A percentile compares a stretch with the other conserved stretches of the same genome.
phyloP scores from a whole-genome alignment of 2,329 filamentous ascomycete species.

The Acephala macrosclerotiorum region DNA sequence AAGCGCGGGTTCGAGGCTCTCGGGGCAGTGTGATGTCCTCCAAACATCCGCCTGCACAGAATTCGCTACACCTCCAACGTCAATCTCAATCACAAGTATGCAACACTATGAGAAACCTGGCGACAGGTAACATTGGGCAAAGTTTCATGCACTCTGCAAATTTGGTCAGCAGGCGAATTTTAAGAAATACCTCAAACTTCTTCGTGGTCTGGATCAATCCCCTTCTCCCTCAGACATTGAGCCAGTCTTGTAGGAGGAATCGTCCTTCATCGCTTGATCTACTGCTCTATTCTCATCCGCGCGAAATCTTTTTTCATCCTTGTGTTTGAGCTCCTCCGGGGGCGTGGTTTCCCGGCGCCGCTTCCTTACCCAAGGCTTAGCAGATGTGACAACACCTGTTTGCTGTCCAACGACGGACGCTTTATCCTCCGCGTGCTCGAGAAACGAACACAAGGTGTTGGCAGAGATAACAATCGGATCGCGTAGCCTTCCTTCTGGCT shows the following conservation, averaged over 20 bases:
- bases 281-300: slow-evolving; percentile 28
- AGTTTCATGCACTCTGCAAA: too few species aligned
- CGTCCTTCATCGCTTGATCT: neutral
- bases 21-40: too few species aligned
- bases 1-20: too few species aligned
- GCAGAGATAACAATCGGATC: slow-evolving; percentile 25
- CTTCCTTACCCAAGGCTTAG: slow-evolving; percentile 30
- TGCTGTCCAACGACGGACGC: slow-evolving; percentile 23
- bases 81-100: too few species aligned
- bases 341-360: slow-evolving; percentile 28
- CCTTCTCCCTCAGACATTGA: slow-evolving; percentile 18
- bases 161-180: too few species aligned
- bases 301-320: slow-evolving; percentile 29
- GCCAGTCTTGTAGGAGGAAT: neutral
- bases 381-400: slow-evolving; percentile 23
- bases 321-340: slow-evolving; percentile 29
- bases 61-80: too few species aligned
- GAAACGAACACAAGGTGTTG: slow-evolving; percentile 24
- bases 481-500: slow-evolving; percentile 19
- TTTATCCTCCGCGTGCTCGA: slow-evolving; percentile 13
- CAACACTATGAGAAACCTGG: too few species aligned
- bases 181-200: too few species aligned
- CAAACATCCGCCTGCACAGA: too few species aligned
- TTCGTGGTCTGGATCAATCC: too few species aligned
- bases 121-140: too few species aligned